phyloP scores from a whole-genome alignment of 129 eudicot genomes.

The Chrysanthemum makinoi region DNA sequence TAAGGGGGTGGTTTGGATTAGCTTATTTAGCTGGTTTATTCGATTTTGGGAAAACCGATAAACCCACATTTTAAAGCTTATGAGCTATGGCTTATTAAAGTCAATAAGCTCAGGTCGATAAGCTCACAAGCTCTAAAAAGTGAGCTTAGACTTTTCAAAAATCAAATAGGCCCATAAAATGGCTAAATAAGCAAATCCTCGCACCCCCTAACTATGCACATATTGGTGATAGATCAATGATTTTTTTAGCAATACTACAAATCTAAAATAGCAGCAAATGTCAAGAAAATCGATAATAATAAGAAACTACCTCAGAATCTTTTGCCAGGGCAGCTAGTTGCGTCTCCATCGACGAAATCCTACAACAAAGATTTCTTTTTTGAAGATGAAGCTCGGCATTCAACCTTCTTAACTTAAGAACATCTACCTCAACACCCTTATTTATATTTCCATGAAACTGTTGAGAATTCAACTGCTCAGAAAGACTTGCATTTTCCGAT shows the following conservation, averaged over 20 bases:
- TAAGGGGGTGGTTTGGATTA: too few species aligned
- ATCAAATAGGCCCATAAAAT: too few species aligned
- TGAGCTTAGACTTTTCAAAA: too few species aligned
- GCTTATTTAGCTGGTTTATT: too few species aligned
- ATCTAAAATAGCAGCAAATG: neutral
- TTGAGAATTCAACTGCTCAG: slow-evolving; percentile 46
- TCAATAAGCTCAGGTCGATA: too few species aligned
- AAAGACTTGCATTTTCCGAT: slow-evolving; percentile 49
- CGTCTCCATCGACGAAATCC: slow-evolving; percentile 73
- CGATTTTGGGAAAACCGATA: too few species aligned
- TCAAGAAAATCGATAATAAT: neutral
- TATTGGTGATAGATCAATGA: neutral
- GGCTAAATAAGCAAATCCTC: too few species aligned
- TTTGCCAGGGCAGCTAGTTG: slow-evolving; percentile 49
- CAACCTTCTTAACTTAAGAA: slow-evolving; percentile 69
- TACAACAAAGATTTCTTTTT: slow-evolving; percentile 72
- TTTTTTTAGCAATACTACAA: neutral
- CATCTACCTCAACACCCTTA: slow-evolving; percentile 65
- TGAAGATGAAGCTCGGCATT: slow-evolving; percentile 95
- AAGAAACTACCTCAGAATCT: slow-evolving; percentile 51
- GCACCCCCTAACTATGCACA: neutral
- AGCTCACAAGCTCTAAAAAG: too few species aligned
- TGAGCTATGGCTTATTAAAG: too few species aligned
- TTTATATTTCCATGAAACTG: slow-evolving; percentile 45
- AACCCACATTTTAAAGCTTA: too few species aligned